phyloP scores from a whole-genome alignment of 352 stramenopile species.

The Pythium aristosporum region DNA sequence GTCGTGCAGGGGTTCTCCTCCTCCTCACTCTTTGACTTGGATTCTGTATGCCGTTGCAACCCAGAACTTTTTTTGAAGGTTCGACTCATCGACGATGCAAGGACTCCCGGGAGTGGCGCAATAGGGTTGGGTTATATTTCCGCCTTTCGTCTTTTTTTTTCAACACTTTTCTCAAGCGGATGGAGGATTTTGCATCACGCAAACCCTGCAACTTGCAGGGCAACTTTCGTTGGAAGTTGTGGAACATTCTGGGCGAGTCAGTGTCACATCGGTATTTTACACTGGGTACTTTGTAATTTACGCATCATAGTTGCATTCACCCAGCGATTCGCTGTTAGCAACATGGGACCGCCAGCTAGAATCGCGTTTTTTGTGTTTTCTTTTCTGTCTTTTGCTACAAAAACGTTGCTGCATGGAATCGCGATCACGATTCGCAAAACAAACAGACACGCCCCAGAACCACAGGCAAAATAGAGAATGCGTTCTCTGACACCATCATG shows the following conservation, averaged over 20 bases:
- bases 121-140: slow-evolving; percentile 34
- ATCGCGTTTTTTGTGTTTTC: neutral
- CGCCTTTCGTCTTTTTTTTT: slow-evolving; percentile 24
- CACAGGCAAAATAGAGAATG: too few species aligned
- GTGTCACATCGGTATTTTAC: slow-evolving; percentile 12
- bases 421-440: too few species aligned
- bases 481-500: slow-evolving; percentile 3
- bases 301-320: slow-evolving; percentile 14
- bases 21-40: slow-evolving; percentile 20
- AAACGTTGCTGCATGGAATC: too few species aligned
- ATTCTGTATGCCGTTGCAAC: slow-evolving; percentile 21
- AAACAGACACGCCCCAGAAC: too few species aligned
- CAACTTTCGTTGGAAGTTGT: slow-evolving; percentile 15
- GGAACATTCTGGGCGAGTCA: slow-evolving; percentile 18
- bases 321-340: slow-evolving; percentile 6
- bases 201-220: too few species aligned
- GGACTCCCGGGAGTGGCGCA: slow-evolving; percentile 7
- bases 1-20: slow-evolving; percentile 18
- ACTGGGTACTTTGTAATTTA: slow-evolving; percentile 1
- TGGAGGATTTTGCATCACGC: slow-evolving; percentile 4
- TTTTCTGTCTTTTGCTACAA: neutral
- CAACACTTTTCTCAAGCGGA: slow-evolving; percentile 27
- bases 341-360: slow-evolving; percentile 11
- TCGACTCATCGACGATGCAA: slow-evolving; percentile 20
- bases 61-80: slow-evolving; percentile 34